Base-by-base conservation (phyloP, 2,329 filamentous ascomycete genomes). In the Penicillium sp. region DNA sequence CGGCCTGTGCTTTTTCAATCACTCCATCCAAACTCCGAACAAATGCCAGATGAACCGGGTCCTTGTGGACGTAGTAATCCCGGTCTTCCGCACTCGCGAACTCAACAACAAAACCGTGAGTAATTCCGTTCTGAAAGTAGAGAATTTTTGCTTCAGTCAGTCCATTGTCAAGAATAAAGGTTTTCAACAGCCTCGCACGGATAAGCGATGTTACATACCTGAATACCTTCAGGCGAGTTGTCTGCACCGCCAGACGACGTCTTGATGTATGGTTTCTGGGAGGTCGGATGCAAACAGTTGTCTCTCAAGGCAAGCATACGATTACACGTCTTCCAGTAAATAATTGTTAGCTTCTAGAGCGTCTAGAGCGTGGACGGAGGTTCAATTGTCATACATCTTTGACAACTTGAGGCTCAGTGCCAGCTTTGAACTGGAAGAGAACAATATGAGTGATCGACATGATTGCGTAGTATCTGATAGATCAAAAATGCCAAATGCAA, bases 371-470 rank as follows among this genome's bases (percentile, higher is more conserved):
- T 35, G 24, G 4, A 31, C 5, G 11, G 20, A 18, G 11, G 20
- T 14, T 27, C 5, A 27, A 18, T 14, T 31, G 16, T 70, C 77
- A 41, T 70, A 87, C 86, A 61, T 81, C 77, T 58, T 81, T 73
- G 7, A 87, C 73, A 28, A 80, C 74, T 14, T 78, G 76, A 0
- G 74, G 59, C 1, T 74, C 72, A 1, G 76, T 67, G 0, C 73
- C 72, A 0, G 80, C 67, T 63, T 85, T 85, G 74, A 87, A 87
- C 54, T 83, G 77, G 62, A 89, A 86, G 24, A 88, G 74, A 3
- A 89, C 85, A 45, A 89, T 79, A 65, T 89, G 87, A n/a, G 82
- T 74, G 59, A 89, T 77, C 0, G 82, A 65, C 85, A 88, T 88
- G 2, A n/a, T 53, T 22, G 11, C 35, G 16, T 0, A 5, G 1